Base-by-base conservation (phyloP, 805 yeast species). In the Pichia paraexigua region DNA sequence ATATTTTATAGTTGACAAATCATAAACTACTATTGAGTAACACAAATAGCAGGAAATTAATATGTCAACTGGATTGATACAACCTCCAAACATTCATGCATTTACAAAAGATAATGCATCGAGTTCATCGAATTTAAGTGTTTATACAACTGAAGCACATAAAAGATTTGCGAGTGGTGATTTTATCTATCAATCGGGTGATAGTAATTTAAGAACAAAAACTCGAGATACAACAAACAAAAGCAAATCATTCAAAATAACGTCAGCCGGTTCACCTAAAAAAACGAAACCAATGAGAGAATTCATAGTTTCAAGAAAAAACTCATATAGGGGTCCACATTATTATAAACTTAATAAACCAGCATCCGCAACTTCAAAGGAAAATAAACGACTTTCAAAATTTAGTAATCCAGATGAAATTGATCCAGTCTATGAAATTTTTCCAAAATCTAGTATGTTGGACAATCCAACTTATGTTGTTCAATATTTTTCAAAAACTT, bases 401-500 rank as follows among this genome's bases (percentile, higher is more conserved):
- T 48, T 47, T 51, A 42, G 43, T 35, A 55, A 25, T 9, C 13
- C 11, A 9, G 43, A 43, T 9, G 50, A 49, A 45, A 44, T 55
- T 12, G 53, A 55, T 10, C 56, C 53, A 13, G 44, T 53, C 1
- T 47, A 53, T 18, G 45, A 51, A n/a, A 22, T 48, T 15, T 32
- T 41, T 28, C 49, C 53, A 13, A 41, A 50, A 17, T 44, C 41
- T 18, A 48, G 47, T 12, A 18, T 52, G 2, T 15, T 35, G 6
- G 58, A 55, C 25, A 53, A 49, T 32, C 58, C 58, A 15, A 40
- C 51, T 3, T 50, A 46, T 46, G 51, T 55, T 56, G 45, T 55
- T 21, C 54, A 53, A 35, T 55, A 55, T 43, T 55, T 55, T 35
- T 48, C 53, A 1, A 53, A 47, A 17, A 55, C 44, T 5, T 21